A percentile compares a stretch with the other conserved stretches of the same genome.
Evolutionary conservation across 2,329 filamentous ascomycete genomes (phyloP).

Genomic region (Ilyonectria sp.): DNA sequence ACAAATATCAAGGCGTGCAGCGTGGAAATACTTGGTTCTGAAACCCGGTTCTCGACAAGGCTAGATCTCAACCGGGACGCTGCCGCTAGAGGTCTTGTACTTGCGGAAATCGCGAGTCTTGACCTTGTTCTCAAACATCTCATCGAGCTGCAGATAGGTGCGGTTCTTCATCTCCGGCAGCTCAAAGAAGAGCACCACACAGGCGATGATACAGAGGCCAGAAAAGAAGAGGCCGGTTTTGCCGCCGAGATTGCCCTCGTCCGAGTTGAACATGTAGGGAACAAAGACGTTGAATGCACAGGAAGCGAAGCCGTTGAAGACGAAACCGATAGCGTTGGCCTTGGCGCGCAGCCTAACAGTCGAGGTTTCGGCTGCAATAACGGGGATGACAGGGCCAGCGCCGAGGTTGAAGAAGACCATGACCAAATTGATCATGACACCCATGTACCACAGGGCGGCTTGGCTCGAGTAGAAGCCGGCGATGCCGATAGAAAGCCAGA

Average conservation of each 20-base stretch:
- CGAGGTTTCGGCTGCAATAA: not conserved
- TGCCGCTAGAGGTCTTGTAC: not conserved
- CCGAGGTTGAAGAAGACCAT: not conserved
- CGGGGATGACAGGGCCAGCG: conserved; percentile 1
- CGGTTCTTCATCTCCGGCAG: conserved; percentile 2
- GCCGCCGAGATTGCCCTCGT: conserved; percentile 5
- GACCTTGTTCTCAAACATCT: not conserved
- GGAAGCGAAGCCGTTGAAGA: not conserved
- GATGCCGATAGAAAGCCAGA: conserved; percentile 11
- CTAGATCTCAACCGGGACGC: not conserved
- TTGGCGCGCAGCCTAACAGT: conserved; percentile 1
- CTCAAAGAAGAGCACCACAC: not conserved
- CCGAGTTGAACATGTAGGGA: conserved; percentile 2
- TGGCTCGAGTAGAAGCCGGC: not conserved
- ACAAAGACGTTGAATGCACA: not conserved
- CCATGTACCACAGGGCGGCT: not conserved
- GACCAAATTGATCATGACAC: not conserved
- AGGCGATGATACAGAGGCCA: not conserved
- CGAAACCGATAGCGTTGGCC: not conserved
- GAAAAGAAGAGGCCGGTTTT: not conserved
- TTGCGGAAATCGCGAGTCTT: not conserved
- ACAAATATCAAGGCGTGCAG: not conserved
- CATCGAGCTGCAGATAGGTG: not conserved
- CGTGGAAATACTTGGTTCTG: not conserved
- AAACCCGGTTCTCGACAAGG: not conserved